A percentile compares a stretch with the other conserved stretches of the same genome.
Conservation (phyloP, 768 basidiomycete species). For the Trametes cinnabarina region DNA sequence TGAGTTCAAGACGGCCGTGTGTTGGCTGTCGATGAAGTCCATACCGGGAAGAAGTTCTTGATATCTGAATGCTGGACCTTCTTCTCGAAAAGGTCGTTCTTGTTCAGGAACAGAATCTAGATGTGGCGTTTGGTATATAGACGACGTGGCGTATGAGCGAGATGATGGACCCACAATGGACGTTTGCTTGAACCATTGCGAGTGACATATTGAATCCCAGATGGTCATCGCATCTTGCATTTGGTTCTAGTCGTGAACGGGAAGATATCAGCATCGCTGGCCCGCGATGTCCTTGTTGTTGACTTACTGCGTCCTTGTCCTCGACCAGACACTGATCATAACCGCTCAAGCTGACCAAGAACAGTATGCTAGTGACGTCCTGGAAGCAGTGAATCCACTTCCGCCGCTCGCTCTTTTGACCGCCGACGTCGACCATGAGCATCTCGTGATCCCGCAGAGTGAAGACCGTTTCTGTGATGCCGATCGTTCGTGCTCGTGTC, state of each 20-base stretch:
- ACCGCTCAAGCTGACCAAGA: constrained; percentile 87
- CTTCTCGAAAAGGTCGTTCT: constrained; percentile 87
- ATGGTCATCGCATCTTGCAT: constrained; percentile 99
- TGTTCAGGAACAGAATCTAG: constrained; percentile 90
- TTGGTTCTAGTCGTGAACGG: constrained; percentile 65
- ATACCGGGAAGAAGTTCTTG: constrained; percentile 83
- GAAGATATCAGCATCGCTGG: not conserved
- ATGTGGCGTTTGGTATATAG: not conserved
- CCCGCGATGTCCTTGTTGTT: not conserved
- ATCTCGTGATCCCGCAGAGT: constrained; percentile 74
- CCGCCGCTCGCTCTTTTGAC: constrained; percentile 89
- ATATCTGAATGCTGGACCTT: constrained; percentile 84
- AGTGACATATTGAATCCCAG: constrained; percentile 97
- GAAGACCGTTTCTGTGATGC: constrained; percentile 88
- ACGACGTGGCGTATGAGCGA: not conserved
- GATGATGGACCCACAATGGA: constrained; percentile 64
- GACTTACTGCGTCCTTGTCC: constrained; percentile 82
- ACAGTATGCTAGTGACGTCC: constrained; percentile 90
- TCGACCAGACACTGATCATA: constrained; percentile 95
- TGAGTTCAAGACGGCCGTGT: not conserved
- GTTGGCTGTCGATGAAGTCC: constrained; percentile 19
- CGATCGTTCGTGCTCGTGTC: constrained; percentile 83
- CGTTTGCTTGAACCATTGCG: constrained; percentile 94
- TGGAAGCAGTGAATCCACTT: constrained; percentile 97
- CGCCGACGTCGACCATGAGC: constrained; percentile 92